Percentiles rank a stretch among this genome's conserved stretches.
phyloP scores from a whole-genome alignment of 2,329 filamentous ascomycete genomes.

The Xylogone sp. region DNA sequence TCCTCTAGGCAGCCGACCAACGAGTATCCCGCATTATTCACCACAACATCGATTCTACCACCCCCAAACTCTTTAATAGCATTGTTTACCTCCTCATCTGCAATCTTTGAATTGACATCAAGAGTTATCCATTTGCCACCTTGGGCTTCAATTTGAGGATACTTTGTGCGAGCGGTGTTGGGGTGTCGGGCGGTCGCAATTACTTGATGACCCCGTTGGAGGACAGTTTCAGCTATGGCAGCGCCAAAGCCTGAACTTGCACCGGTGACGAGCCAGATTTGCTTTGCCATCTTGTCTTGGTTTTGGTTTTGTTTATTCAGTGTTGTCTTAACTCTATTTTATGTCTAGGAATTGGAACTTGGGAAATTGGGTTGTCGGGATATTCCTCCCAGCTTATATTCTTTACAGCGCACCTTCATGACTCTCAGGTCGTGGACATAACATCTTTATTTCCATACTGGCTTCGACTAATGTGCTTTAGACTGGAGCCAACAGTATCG shows the following conservation, averaged over 20 bases:
- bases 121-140: neutral
- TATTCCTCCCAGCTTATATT: neutral
- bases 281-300: constrained; percentile 1
- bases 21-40: constrained; percentile 27
- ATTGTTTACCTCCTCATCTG: constrained; percentile 12
- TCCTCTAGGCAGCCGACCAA: constrained; percentile 48
- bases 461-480: too few species aligned
- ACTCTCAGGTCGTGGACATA: neutral
- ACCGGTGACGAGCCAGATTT: constrained; percentile 9
- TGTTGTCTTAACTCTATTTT: neutral
- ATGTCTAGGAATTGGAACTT: neutral
- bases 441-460: neutral
- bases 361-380: neutral
- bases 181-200: constrained; percentile 10
- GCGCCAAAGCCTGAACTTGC: constrained; percentile 7
- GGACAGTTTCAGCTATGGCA: constrained; percentile 2
- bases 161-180: neutral
- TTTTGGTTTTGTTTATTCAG: neutral
- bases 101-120: constrained; percentile 23
- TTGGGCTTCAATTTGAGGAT: neutral
- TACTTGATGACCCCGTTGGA: constrained; percentile 6
- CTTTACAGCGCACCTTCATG: neutral
- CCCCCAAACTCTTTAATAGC: neutral
- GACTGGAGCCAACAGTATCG: too few species aligned
- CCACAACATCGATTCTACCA: constrained; percentile 13